Evolutionary conservation across 1,284 basidiomycete species (phyloP).

Genomic region (Leccinum solheimii): DNA sequence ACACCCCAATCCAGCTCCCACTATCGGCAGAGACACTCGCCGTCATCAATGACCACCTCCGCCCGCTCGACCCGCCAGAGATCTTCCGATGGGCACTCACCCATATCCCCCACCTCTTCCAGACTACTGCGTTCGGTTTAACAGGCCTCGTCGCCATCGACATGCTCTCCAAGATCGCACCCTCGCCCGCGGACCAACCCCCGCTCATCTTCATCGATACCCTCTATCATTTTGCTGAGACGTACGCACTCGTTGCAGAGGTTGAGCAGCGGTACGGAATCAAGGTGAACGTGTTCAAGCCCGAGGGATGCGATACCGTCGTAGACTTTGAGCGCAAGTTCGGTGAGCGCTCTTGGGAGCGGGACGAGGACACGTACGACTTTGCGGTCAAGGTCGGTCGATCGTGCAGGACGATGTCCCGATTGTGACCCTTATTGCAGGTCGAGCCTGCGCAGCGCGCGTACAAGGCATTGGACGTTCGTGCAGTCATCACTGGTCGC

Average conservation of each 20-base stretch:
- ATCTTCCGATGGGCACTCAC: slow-evolving; percentile 83
- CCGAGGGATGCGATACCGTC: slow-evolving; percentile 68
- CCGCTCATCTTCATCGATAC: slow-evolving; percentile 94
- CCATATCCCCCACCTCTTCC: slow-evolving; percentile 77
- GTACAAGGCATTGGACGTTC: slow-evolving; percentile 80
- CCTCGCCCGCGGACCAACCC: slow-evolving; percentile 45
- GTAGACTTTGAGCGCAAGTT: slow-evolving; percentile 81
- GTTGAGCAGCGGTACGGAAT: slow-evolving; percentile 78
- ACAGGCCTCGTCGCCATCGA: slow-evolving; percentile 90
- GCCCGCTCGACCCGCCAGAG: slow-evolving; percentile 68
- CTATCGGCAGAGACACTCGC: slow-evolving; percentile 63
- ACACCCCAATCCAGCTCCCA: slow-evolving; percentile 59
- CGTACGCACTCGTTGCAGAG: slow-evolving; percentile 82
- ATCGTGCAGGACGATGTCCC: neutral
- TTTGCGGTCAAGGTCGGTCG: slow-evolving; percentile 85
- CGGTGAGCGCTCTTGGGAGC: slow-evolving; percentile 87
- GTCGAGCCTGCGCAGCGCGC: slow-evolving; percentile 93
- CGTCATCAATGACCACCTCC: slow-evolving; percentile 73
- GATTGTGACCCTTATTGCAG: slow-evolving; percentile 38
- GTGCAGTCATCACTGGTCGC: slow-evolving; percentile 92
- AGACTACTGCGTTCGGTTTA: slow-evolving; percentile 93
- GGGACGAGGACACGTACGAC: slow-evolving; percentile 88
- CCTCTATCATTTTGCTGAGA: slow-evolving; percentile 94
- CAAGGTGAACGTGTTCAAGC: slow-evolving; percentile 78
- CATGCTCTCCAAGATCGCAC: slow-evolving; percentile 84